Conservation (phyloP, 345 rosid species). For the Gossypium stocksii region DNA sequence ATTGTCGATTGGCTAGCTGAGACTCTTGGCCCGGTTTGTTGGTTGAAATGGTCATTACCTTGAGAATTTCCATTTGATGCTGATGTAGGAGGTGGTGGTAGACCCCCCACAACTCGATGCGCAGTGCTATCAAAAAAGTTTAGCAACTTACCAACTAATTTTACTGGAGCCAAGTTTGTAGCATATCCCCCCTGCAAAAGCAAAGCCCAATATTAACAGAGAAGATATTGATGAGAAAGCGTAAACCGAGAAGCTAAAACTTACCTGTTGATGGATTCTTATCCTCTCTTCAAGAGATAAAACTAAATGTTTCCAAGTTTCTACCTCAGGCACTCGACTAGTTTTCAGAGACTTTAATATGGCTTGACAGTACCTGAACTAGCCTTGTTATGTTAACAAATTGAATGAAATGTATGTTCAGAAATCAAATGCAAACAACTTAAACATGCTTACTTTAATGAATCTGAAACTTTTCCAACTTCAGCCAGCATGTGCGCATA, state of each 20-base stretch:
- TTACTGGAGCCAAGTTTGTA: conserved; percentile 49
- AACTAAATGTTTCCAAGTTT: conserved; percentile 56
- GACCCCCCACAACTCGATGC: conserved; percentile 74
- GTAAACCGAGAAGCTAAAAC: background rate
- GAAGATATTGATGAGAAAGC: background rate
- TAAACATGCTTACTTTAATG: conserved; percentile 65
- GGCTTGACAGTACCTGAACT: conserved; percentile 72
- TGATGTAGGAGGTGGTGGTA: conserved; percentile 61
- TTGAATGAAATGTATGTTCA: conserved; percentile 17
- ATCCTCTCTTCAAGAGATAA: conserved; percentile 70
- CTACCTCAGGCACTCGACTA: conserved; percentile 66
- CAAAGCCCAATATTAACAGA: conserved; percentile 3
- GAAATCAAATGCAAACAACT: background rate
- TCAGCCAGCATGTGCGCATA: conserved; percentile 99
- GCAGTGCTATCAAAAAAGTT: conserved; percentile 81
- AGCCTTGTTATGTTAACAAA: conserved; percentile 24
- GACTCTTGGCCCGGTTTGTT: conserved; percentile 43
- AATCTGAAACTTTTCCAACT: conserved; percentile 89
- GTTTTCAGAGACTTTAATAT: conserved; percentile 59
- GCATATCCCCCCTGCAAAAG: conserved; percentile 68
- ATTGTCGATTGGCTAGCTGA: conserved; percentile 68
- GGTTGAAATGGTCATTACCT: conserved; percentile 37
- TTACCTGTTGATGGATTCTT: conserved; percentile 67
- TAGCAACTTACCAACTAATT: conserved; percentile 68
- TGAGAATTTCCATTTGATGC: conserved; percentile 35